Evolutionary conservation across 768 basidiomycete species (phyloP).

Genomic region (Mycena crocata): DNA sequence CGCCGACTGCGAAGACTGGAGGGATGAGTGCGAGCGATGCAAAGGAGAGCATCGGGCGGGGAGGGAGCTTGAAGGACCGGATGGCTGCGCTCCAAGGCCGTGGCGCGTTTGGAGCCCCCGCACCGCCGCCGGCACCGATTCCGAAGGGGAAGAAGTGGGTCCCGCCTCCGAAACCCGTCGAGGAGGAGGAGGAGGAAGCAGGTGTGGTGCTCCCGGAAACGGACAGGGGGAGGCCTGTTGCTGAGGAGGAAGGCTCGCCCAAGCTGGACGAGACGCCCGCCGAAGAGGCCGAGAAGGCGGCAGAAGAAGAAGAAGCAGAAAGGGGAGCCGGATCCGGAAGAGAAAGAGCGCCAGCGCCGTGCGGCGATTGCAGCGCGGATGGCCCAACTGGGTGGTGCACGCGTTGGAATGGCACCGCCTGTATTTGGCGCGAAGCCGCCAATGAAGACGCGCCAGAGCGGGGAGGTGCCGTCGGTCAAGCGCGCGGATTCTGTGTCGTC

Average conservation of each 20-base stretch:
- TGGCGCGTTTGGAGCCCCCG: conserved; percentile 80
- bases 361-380: conserved; percentile 92
- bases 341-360: conserved; percentile 82
- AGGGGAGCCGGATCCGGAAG: conserved; percentile 63
- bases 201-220: too few relatives aligned
- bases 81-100: conserved; percentile 94
- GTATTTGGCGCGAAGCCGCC: conserved; percentile 65
- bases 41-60: conserved; percentile 82
- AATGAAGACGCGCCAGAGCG: conserved; percentile 38
- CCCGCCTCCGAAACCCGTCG: conserved; percentile 64
- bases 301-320: conserved; percentile 58
- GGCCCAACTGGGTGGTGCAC: conserved; percentile 90
- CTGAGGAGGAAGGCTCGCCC: conserved; percentile 81
- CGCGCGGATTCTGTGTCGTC: conserved; percentile 27
- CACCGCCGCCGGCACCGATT: conserved; percentile 65
- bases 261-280: conserved; percentile 73
- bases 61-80: conserved; percentile 88
- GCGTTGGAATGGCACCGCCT: conserved; percentile 84
- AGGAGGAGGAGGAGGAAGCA: conserved; percentile 65
- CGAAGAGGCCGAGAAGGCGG: conserved; percentile 67
- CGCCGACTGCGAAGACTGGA: conserved; percentile 41
- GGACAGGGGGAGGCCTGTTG: conserved; percentile 73
- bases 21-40: conserved; percentile 90
- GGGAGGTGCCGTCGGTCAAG: conserved; percentile 46
- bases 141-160: conserved; percentile 88